phyloP scores from a whole-genome alignment of 768 basidiomycete species.

The Nidularia sp. region DNA sequence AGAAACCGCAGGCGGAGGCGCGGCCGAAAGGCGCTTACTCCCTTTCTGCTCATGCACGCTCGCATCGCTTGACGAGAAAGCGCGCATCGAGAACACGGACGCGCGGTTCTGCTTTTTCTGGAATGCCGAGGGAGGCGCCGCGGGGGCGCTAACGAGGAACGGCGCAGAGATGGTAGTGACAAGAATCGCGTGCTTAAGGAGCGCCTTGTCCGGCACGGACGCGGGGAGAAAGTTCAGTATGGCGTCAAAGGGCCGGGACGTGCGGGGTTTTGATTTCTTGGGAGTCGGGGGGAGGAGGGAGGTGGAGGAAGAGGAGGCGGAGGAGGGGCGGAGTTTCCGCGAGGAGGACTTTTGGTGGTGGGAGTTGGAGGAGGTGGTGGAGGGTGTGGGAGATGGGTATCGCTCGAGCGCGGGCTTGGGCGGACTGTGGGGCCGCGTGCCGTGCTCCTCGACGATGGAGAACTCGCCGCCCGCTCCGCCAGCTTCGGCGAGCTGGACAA shows the following conservation, averaged over 20 bases:
- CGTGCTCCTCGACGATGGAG: slow-evolving; percentile 16
- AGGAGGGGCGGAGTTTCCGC: slow-evolving; percentile 1
- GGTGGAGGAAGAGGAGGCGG: slow-evolving; percentile 1
- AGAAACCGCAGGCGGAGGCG: not conserved
- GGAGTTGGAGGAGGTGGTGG: slow-evolving; percentile 4
- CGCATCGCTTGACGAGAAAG: not conserved
- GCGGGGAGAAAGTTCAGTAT: slow-evolving; percentile 40
- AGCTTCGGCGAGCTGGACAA: slow-evolving; percentile 28
- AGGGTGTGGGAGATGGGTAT: slow-evolving; percentile 13
- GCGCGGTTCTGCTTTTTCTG: not conserved
- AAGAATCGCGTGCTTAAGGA: slow-evolving; percentile 40
- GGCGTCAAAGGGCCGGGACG: slow-evolving; percentile 30
- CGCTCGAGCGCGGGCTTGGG: not conserved
- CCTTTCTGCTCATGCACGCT: not conserved
- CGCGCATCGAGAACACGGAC: not conserved
- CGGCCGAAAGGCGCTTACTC: not conserved
- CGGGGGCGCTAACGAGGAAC: slow-evolving; percentile 21
- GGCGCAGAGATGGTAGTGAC: slow-evolving; percentile 35
- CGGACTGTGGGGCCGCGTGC: not conserved
- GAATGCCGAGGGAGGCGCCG: not conserved
- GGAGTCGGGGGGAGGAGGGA: not conserved
- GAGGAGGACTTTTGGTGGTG: not conserved
- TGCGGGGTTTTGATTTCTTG: not conserved
- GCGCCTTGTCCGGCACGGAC: slow-evolving; percentile 30
- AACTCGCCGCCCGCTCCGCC: slow-evolving; percentile 26